phyloP scores from a whole-genome alignment of 169 alveolate species.

The Cryptosporidium bovis region DNA sequence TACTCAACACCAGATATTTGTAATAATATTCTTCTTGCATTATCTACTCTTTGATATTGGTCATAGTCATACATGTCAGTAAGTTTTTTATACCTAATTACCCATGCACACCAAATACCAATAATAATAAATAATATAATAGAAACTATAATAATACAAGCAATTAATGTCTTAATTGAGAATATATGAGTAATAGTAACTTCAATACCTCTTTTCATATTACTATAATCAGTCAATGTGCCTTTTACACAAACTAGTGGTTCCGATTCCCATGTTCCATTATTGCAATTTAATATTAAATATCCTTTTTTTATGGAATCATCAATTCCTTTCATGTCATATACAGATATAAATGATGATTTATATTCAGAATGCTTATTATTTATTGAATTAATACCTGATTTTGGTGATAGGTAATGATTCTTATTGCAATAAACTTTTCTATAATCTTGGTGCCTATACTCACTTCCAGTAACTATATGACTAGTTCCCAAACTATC shows the following conservation, averaged over 20 bases:
- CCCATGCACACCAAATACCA: conserved; percentile 49
- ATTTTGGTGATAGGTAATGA: conserved; percentile 57
- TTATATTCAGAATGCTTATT: not conserved
- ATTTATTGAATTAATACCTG: conserved; percentile 13
- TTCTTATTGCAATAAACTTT: conserved; percentile 48
- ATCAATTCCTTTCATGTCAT: conserved; percentile 1
- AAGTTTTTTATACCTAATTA: conserved; percentile 27
- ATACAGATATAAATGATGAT: not conserved
- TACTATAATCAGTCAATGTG: conserved; percentile 54
- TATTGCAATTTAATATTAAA: conserved; percentile 24
- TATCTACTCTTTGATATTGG: conserved; percentile 40
- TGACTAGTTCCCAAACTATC: conserved; percentile 42
- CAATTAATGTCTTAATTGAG: conserved; percentile 47
- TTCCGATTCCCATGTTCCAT: conserved; percentile 72
- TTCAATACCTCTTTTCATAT: conserved; percentile 49
- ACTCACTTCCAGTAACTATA: conserved; percentile 52
- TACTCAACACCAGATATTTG: conserved; percentile 46
- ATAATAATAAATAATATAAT: conserved; percentile 3
- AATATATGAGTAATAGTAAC: conserved; percentile 59
- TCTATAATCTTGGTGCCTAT: conserved; percentile 55
- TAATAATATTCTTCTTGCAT: conserved; percentile 52
- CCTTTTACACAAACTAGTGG: conserved; percentile 73
- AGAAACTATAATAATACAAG: conserved; percentile 12
- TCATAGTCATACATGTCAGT: conserved; percentile 60
- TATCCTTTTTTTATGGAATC: conserved; percentile 30